These are phyloP conservation scores for Xylaria sp. DNA, from an alignment of 2,329 filamentous ascomycete species.

Conservation along the genomic window DNA sequence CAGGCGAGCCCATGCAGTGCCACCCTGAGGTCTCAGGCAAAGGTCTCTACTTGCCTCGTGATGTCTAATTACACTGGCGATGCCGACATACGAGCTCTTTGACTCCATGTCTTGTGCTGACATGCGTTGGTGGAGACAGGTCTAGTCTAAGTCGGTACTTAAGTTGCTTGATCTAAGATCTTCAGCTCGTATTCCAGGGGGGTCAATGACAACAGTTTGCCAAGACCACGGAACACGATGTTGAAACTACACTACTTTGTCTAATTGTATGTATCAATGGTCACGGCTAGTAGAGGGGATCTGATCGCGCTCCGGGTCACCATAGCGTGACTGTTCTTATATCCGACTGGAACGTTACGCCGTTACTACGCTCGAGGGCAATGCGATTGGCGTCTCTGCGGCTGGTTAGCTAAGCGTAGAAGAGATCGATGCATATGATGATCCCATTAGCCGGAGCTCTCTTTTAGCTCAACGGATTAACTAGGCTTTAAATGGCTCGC, in stretches of 20 bases:
- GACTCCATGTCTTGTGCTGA: conserved; percentile 13
- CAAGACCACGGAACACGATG: conserved; percentile 15
- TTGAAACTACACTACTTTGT: background rate
- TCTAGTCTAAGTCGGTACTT: background rate
- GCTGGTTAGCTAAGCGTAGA: background rate
- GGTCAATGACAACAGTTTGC: background rate
- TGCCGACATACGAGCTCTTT: conserved; percentile 26
- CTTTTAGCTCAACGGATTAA: conserved; percentile 4
- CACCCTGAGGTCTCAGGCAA: conserved; percentile 10
- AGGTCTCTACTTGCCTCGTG: conserved; percentile 27
- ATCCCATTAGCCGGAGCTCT: conserved; percentile 4
- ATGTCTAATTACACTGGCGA: conserved; percentile 26
- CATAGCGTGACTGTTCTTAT: background rate
- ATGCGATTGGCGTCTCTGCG: background rate
- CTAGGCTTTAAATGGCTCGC: background rate
- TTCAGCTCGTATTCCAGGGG: conserved; percentile 25
- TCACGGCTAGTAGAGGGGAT: background rate
- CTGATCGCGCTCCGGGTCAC: background rate
- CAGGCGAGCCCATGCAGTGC: conserved; percentile 10
- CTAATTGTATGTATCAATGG: conserved; percentile 11
- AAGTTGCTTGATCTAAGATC: background rate
- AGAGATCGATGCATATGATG: conserved; percentile 9
- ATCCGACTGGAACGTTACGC: background rate
- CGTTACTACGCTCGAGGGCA: background rate
- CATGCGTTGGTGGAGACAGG: conserved; percentile 19